phyloP scores from a whole-genome alignment of 2,329 filamentous ascomycete species.

The Colletotrichum sp. region DNA sequence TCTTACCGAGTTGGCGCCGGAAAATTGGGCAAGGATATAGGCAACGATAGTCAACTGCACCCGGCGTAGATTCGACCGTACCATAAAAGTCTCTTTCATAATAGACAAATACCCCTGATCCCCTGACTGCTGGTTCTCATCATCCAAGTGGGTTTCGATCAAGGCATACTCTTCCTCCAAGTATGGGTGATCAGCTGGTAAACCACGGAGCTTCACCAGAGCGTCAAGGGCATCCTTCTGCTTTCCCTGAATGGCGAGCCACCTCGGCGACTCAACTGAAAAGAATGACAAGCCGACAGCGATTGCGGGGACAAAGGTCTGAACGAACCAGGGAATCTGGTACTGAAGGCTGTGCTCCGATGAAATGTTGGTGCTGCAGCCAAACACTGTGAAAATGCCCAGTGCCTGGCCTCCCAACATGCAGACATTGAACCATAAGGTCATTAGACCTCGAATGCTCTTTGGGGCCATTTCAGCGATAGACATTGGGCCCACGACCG shows the following conservation, averaged over 20 bases:
- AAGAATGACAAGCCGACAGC: constrained; percentile 30
- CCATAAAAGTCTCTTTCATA: constrained; percentile 39
- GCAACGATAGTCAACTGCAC: constrained; percentile 41
- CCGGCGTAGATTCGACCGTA: constrained; percentile 41
- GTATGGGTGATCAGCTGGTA: constrained; percentile 29
- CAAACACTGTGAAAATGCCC: constrained; percentile 37
- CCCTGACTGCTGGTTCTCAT: not conserved
- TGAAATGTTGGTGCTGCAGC: constrained; percentile 32
- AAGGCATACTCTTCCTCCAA: constrained; percentile 29
- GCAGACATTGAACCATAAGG: constrained; percentile 35
- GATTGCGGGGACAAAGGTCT: constrained; percentile 2
- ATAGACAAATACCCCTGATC: constrained; percentile 24
- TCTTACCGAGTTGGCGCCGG: constrained; percentile 44
- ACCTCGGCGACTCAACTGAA: constrained; percentile 40
- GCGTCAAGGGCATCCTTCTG: constrained; percentile 26
- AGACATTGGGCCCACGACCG: constrained; percentile 33
- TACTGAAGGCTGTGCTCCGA: constrained; percentile 27
- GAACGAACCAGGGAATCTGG: constrained; percentile 27
- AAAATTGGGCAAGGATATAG: constrained; percentile 45
- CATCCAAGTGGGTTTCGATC: constrained; percentile 28
- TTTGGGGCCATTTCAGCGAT: constrained; percentile 38
- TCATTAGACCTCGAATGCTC: constrained; percentile 37
- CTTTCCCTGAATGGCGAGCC: constrained; percentile 35
- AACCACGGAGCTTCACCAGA: constrained; percentile 27
- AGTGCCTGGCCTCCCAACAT: constrained; percentile 25